Conservation (phyloP, 2,329 filamentous ascomycete species). For the Colletotrichum cordylinicola region DNA sequence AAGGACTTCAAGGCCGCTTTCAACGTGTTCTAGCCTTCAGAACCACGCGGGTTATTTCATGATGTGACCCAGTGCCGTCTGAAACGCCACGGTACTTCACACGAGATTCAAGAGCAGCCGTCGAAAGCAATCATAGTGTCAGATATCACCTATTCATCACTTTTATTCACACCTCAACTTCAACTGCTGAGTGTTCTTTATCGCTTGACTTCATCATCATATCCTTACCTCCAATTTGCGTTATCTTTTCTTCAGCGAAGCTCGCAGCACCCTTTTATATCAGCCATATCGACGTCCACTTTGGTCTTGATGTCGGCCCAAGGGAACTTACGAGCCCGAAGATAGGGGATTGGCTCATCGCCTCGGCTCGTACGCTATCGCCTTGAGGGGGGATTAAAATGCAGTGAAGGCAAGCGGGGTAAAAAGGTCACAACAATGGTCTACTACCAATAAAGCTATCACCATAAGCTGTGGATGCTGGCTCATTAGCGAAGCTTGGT, state of each 20-base stretch:
- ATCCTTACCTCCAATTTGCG: fast-evolving
- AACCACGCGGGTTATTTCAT: fast-evolving
- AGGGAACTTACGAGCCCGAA: not conserved
- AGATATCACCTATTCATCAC: not conserved
- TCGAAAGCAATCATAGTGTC: not conserved
- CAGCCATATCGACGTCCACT: not conserved
- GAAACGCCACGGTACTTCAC: not conserved
- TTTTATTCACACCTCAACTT: not conserved
- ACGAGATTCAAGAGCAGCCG: not conserved
- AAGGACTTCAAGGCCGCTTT: not conserved
- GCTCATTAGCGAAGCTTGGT: not conserved
- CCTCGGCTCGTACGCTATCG: not conserved
- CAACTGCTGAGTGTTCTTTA: fast-evolving
- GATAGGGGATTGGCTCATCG: not conserved
- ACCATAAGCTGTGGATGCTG: not conserved
- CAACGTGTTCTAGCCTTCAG: not conserved
- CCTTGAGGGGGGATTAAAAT: too few relatives aligned
- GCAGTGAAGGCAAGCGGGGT: too few relatives aligned
- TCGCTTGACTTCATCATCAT: fast-evolving
- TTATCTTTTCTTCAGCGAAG: not conserved
- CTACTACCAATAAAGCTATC: too few relatives aligned
- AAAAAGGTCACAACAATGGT: too few relatives aligned
- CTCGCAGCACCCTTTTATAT: not conserved
- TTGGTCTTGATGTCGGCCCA: not conserved
- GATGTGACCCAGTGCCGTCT: not conserved